Percentiles rank a stretch among this genome's conserved stretches.
These are phyloP conservation scores for Ogataea trehaloabstinens DNA, from an alignment of 805 yeast species.

Conservation along the genomic window DNA sequence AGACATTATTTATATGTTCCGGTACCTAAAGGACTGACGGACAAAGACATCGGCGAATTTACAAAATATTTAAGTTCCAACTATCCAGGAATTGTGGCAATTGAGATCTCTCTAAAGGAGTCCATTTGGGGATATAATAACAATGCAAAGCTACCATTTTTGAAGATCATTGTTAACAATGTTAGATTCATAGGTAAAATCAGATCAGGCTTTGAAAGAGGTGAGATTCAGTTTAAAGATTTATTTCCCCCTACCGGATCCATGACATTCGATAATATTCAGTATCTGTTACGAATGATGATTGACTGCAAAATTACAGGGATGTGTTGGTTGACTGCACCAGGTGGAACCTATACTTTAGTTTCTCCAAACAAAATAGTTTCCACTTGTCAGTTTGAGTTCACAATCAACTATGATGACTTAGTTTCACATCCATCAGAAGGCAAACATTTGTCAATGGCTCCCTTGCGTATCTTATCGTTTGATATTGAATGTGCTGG, in stretches of 20 bases:
- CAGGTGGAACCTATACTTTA: constrained; percentile 63
- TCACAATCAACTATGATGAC: constrained; percentile 63
- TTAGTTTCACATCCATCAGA: constrained; percentile 81
- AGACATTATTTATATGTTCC: constrained; percentile 89
- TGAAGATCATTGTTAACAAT: constrained; percentile 67
- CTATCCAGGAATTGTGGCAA: constrained; percentile 57
- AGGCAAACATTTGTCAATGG: constrained; percentile 90
- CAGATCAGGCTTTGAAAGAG: constrained; percentile 81
- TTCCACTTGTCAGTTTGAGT: constrained; percentile 86
- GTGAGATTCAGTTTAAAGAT: constrained; percentile 64
- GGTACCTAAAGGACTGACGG: constrained; percentile 74
- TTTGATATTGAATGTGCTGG: constrained; percentile 99
- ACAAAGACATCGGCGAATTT: constrained; percentile 50
- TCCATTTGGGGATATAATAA: constrained; percentile 94
- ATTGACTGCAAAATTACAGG: constrained; percentile 90
- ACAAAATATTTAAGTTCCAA: constrained; percentile 42
- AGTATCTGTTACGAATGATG: constrained; percentile 82
- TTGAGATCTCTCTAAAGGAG: constrained; percentile 71
- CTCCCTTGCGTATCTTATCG: constrained; percentile 89
- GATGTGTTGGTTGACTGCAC: constrained; percentile 96
- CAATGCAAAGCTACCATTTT: constrained; percentile 71
- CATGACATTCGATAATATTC: constrained; percentile 86
- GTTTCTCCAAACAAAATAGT: constrained; percentile 38
- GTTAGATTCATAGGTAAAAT: constrained; percentile 65
- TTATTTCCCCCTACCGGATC: constrained; percentile 58